phyloP scores from a whole-genome alignment of 2,329 filamentous ascomycete genomes.

The Colletotrichum gigasporum region DNA sequence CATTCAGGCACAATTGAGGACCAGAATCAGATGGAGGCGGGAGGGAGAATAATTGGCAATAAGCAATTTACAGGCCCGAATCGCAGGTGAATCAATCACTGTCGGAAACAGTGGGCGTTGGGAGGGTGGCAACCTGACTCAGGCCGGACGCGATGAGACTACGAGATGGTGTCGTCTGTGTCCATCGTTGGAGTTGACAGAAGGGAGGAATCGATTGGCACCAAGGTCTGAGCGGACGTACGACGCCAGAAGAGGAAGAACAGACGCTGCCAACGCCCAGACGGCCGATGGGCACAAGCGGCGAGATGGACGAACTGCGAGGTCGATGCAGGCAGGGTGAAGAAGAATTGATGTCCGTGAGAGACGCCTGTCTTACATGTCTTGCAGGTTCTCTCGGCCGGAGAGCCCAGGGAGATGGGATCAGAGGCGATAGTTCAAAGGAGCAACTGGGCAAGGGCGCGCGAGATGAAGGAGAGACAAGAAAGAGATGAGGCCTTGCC shows the following conservation, averaged over 20 bases:
- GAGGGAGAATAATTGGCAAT: slow-evolving; percentile 3
- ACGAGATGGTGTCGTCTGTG: slow-evolving; percentile 11
- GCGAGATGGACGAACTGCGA: neutral
- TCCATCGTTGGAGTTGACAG: neutral
- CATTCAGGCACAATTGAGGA: neutral
- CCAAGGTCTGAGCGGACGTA: neutral
- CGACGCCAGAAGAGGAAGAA: neutral
- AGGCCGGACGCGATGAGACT: neutral
- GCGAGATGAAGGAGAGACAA: slow-evolving; percentile 22
- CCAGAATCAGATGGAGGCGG: neutral
- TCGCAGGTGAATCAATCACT: neutral
- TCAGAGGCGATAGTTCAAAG: neutral
- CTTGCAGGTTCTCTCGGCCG: slow-evolving; percentile 17
- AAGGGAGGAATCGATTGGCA: slow-evolving; percentile 23
- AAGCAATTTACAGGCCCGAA: neutral
- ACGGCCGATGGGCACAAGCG: neutral
- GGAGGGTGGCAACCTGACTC: neutral
- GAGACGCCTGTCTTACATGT: slow-evolving; percentile 11
- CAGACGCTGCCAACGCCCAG: neutral
- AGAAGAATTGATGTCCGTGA: neutral
- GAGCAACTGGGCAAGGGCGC: slow-evolving; percentile 5
- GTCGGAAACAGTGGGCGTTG: neutral
- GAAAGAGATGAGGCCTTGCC: slow-evolving; percentile 1
- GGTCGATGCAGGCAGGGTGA: neutral
- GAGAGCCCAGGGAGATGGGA: slow-evolving; percentile 22